Conservation (phyloP, 495 filamentous ascomycete genomes). For the Penicillium robsamsonii region DNA sequence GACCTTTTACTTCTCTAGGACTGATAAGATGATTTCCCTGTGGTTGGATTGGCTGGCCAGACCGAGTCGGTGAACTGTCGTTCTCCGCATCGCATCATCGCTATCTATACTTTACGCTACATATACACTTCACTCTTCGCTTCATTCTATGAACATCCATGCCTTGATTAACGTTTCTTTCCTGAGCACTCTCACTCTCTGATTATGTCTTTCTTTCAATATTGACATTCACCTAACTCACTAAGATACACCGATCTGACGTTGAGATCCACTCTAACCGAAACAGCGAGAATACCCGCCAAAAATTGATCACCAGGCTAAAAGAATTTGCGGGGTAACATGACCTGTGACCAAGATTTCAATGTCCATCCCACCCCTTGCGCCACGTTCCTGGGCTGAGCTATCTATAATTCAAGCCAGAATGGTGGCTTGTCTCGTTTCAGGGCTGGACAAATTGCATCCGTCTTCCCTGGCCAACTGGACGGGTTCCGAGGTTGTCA, state of each 20-base stretch:
- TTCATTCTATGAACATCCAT: too few species aligned
- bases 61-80: slow-evolving; percentile 28
- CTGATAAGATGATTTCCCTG: slow-evolving; percentile 24
- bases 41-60: slow-evolving; percentile 11
- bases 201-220: background rate
- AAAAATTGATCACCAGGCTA: slow-evolving; percentile 1
- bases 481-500: background rate
- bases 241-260: background rate
- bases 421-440: background rate
- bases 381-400: background rate
- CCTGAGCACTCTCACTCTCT: background rate
- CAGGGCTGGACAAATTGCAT: background rate
- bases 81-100: slow-evolving; percentile 33
- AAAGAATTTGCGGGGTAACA: slow-evolving; percentile 10
- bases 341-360: background rate
- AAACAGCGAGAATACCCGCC: background rate
- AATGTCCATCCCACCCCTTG: background rate
- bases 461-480: background rate
- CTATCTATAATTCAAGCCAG: background rate
- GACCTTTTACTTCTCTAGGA: background rate
- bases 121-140: background rate
- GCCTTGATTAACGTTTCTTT: too few species aligned
- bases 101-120: background rate
- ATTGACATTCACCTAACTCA: background rate
- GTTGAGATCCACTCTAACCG: background rate